A percentile compares a stretch with the other conserved stretches of the same genome.
phyloP scores from a whole-genome alignment of 768 basidiomycete genomes.

The Boletus coccyginus region DNA sequence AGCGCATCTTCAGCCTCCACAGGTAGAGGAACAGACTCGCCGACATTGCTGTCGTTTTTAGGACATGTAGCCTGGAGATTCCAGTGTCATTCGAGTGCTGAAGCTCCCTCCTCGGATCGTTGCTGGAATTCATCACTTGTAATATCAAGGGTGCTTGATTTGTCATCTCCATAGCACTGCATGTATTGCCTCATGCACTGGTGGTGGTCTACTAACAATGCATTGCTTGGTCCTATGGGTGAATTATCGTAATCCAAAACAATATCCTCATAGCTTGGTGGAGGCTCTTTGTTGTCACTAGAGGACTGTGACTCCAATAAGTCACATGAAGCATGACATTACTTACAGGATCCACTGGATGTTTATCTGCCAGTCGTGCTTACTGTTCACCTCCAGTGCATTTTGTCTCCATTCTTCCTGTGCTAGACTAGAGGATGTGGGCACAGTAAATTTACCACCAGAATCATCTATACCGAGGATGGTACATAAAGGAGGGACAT shows the following conservation, averaged over 20 bases:
- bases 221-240: background rate
- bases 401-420: background rate
- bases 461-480: background rate
- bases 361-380: background rate
- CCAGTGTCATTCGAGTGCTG: background rate
- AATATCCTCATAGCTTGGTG: constrained; percentile 15
- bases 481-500: background rate
- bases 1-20: background rate
- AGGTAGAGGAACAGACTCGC: background rate
- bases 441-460: background rate
- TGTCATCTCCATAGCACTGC: background rate
- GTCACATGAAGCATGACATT: background rate
- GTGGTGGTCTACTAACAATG: background rate
- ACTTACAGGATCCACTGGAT: constrained; percentile 6
- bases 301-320: background rate
- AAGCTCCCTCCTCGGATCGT: background rate
- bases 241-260: background rate
- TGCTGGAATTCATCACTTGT: background rate
- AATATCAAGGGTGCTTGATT: background rate
- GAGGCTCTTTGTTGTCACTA: constrained; percentile 4
- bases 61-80: background rate
- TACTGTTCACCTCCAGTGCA: background rate
- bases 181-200: background rate
- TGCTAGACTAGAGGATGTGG: background rate
- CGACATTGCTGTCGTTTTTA: background rate